Conservation (phyloP, 2,329 filamentous ascomycete species). For the Dothiorella sarmentorum region DNA sequence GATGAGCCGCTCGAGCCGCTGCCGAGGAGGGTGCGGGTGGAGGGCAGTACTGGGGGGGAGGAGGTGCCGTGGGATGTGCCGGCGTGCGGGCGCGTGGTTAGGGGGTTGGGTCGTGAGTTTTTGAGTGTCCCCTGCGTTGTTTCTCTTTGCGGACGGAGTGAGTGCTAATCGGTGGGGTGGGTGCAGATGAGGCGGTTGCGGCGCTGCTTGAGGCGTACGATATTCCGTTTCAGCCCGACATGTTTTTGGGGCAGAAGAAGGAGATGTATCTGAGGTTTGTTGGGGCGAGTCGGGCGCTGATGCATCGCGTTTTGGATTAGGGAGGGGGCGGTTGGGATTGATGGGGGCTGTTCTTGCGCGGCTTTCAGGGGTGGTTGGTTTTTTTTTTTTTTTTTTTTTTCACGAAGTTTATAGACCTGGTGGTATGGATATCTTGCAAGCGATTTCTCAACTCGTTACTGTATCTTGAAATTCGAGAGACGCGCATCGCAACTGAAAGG, state of each 20-base stretch:
- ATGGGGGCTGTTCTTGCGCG: too few species aligned
- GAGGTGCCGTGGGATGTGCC: background rate
- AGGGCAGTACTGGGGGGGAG: background rate
- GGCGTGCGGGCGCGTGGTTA: background rate
- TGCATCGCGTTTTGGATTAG: constrained; percentile 27
- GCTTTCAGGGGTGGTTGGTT: too few species aligned
- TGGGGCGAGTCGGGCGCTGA: constrained; percentile 26
- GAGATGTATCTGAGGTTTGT: constrained; percentile 27
- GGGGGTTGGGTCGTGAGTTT: background rate
- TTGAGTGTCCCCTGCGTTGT: too few species aligned
- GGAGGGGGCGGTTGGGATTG: too few species aligned
- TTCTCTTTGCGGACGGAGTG: background rate
- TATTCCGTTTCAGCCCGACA: constrained; percentile 24
- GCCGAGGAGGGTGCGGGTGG: background rate
- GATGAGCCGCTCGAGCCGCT: background rate
- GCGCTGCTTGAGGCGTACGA: constrained; percentile 25
- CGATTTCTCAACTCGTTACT: too few species aligned
- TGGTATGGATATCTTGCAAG: too few species aligned
- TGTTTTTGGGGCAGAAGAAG: constrained; percentile 29
- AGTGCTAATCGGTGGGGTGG: background rate
- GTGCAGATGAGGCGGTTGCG: background rate
- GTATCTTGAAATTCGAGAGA: too few species aligned
- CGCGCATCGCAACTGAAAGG: too few species aligned
- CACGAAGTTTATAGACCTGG: too few species aligned
- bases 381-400: too few species aligned